Evolutionary conservation across 176 grass and related monocot species (phyloP), one percentile per base, ranked within the genome.

Genomic region (Cenchrus purpureus): DNA sequence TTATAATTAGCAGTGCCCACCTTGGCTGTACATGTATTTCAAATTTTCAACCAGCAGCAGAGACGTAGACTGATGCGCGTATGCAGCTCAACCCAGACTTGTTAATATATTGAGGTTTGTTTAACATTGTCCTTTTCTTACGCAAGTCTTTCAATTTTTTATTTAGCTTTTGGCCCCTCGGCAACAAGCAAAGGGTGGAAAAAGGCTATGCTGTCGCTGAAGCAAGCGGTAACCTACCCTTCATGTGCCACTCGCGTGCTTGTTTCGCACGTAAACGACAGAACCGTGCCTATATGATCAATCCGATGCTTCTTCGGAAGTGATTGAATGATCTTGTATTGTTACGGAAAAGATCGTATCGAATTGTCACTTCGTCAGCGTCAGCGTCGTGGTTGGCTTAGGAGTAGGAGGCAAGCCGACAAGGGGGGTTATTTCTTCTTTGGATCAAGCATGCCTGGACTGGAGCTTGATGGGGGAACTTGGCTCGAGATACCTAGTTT

Each of bases 71-170:
- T 80, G 52, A 25, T 42, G 3, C 49, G 59, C 58, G 31, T 82
- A 77, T 75, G 57, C 10, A 80, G 2, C 20, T 52, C 40, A 60
- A 15, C 62, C 34, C 11, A 45, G 32, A 67, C 55, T 81, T 81
- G 53, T 56, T 56, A 71, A 78, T 49, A 48, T 57, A 40, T 86
- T 56, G 55, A 69, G 58, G 25, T 52, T 59, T 65, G 50, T 74
- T 50, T 74, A 57, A 2, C 4, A 2, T 12, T 12, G 32, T 13
- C 17, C 57, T 20, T 46, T 69, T 45, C 29, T 56, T 13, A 49
- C 48, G 49, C 58, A 57, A 79, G 7, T 2, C 34, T 53, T 46
- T 3, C 25, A 11, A 64, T 42, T 20, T 13, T 57, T 67, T 17
- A 19, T 57, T 1, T 46, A 52, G 50, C 22, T 16, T 5, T 73